Conservation (phyloP, 768 basidiomycete genomes). For the Lactifluus echinatus region DNA sequence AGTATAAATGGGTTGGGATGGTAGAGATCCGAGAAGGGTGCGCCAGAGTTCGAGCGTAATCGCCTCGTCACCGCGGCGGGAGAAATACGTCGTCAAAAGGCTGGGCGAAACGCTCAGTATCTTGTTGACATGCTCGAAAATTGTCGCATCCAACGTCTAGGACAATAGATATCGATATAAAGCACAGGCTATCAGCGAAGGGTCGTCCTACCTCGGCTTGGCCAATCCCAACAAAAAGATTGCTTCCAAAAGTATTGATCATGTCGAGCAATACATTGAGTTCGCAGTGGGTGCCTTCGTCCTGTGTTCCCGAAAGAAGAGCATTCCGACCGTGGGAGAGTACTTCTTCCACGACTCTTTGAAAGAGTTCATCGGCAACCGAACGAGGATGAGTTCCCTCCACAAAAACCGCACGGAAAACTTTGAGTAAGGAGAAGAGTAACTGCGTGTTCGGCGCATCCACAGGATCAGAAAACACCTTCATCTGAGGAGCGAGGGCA, state of each 20-base stretch:
- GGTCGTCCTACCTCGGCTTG: slow-evolving; percentile 36
- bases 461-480: slow-evolving; percentile 3
- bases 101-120: slow-evolving; percentile 36
- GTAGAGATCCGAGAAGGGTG: slow-evolving; percentile 37
- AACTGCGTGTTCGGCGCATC: slow-evolving; percentile 26
- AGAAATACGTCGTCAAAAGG: slow-evolving; percentile 46
- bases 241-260: slow-evolving; percentile 43
- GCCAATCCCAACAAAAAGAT: slow-evolving; percentile 37
- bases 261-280: slow-evolving; percentile 33
- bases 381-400: slow-evolving; percentile 24
- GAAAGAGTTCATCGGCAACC: slow-evolving; percentile 27
- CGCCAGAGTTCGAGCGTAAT: slow-evolving; percentile 38
- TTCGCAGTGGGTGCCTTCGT: slow-evolving; percentile 17
- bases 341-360: slow-evolving; percentile 29
- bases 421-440: slow-evolving; percentile 39
- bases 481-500: slow-evolving; percentile 30
- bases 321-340: slow-evolving; percentile 28
- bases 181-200: background rate
- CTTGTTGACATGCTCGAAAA: slow-evolving; percentile 31
- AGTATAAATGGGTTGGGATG: slow-evolving; percentile 26
- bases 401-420: slow-evolving; percentile 35
- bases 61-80: slow-evolving; percentile 30
- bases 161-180: background rate
- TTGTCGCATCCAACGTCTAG: slow-evolving; percentile 41
- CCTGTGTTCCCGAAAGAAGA: slow-evolving; percentile 21